These are phyloP conservation scores for Carpinus viminea DNA, from an alignment of 306 rosid species.

Conservation along the genomic window DNA sequence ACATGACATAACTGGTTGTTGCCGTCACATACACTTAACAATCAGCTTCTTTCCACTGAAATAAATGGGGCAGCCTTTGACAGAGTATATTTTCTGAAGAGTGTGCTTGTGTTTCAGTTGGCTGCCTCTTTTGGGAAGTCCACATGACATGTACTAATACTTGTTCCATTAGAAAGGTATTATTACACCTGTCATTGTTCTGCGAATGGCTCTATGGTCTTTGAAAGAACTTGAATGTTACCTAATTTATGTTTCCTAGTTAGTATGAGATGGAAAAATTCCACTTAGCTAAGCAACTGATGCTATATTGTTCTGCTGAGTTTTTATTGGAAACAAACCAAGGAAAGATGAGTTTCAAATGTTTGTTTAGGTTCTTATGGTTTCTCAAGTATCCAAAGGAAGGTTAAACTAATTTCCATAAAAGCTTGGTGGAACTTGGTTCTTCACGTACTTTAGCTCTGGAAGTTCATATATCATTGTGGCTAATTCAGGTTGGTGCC, in stretches of 20 bases:
- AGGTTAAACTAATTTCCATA: not conserved
- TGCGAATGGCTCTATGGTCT: slow-evolving; percentile 11
- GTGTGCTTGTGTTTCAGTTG: not conserved
- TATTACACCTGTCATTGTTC: not conserved
- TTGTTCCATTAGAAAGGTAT: not conserved
- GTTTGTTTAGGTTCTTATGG: not conserved
- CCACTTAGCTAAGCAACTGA: not conserved
- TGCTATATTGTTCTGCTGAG: slow-evolving; percentile 8
- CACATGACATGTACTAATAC: not conserved
- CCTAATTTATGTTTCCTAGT: not conserved
- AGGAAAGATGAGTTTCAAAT: not conserved
- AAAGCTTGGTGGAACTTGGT: slow-evolving; percentile 1
- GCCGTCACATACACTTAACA: not conserved
- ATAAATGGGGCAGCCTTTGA: not conserved
- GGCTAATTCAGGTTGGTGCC: not conserved
- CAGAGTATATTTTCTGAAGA: not conserved
- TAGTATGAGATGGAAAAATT: not conserved
- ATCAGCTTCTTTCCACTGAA: not conserved
- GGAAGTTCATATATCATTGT: not conserved
- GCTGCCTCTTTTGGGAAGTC: not conserved
- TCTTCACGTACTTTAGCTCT: not conserved
- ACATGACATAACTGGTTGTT: not conserved
- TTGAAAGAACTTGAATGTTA: not conserved
- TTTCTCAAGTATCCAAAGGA: not conserved
- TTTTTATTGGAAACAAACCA: not conserved